Base-by-base conservation (phyloP, 2,329 filamentous ascomycete genomes). In the Penicillium corylophilum region DNA sequence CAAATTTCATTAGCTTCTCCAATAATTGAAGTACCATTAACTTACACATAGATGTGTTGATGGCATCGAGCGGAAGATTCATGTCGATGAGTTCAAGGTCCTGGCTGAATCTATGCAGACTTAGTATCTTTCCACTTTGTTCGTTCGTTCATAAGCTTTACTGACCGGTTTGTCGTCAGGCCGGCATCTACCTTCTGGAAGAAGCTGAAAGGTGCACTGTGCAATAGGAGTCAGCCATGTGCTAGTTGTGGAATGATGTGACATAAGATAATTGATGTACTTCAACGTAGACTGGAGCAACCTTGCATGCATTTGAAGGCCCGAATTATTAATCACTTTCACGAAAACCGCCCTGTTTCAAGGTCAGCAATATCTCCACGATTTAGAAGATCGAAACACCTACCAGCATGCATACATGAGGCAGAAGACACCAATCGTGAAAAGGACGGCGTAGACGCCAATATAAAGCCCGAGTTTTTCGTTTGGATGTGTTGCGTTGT, bases 401-500 rank as follows among this genome's bases (percentile, higher is more conserved):
- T 3, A 48, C 48, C 41, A 54, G 45, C 44, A 38, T 5, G 33
- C 15, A 22, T 6, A 26, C 7, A 51, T 9, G 2, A 55, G 48
- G 8, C 23, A 10, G 4, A 28, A 15, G 12, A 51, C 20, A 3
- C 48, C 48, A 9, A 49, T 46, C 2, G 23, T 38, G 44, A 55
- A 36, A 4, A 55, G 35, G 15, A 48, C 52, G 2, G 64, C 60
- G 33, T 74, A 75, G 2, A 75, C 60, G 0, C 71, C 71, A 3
- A 74, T 60, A 56, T 71, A 76, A 42, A 69, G 66, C 2, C 70
- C 72, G 4, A 71, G 49, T 1, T 60, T 54, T n/a, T 59, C 53
- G 61, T 77, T 74, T 0, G 74, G 73, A 18, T 67, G 56, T 0
- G 59, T 46, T 4, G 68, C 63, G 38, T 75, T 77, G 36, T 71